Evolutionary conservation across 2,329 filamentous ascomycete genomes (phyloP), one percentile per base, ranked within the genome.

Genomic region (Ascochyta lentis): DNA sequence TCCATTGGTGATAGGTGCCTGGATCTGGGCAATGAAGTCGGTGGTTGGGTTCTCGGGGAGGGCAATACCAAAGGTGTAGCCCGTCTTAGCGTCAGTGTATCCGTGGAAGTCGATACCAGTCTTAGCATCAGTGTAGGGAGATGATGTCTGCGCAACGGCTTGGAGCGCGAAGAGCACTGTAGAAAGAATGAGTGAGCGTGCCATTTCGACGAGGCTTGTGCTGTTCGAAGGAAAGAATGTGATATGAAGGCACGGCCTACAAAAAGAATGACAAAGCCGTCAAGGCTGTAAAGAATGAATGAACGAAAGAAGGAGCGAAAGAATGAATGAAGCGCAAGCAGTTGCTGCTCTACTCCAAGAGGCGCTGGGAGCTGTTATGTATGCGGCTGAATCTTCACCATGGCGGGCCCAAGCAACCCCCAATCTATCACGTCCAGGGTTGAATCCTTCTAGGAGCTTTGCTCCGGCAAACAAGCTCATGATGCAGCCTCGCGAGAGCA

Each of bases 1-100:
- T 19, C 73, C 76, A 54, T 79, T 75, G 52, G 79, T 77, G 16
- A 83, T 78, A 12, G 71, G 72, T 12, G 62, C 69, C 45, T 71
- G 65, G 40, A 86, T 76, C 64, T 85, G 81, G 7, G 79, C 81
- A 56, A 86, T 83, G 60, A 86, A 80, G 67, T 86, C 84, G 10
- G 77, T 78, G 1, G 70, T 76, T 13, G 79, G 70, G 10, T 72
- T 79, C 56, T 82, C 75, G 1, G 83, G 83, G 2, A 84, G 67
- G 1, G 80, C 81, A 35, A 86, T 75, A 64, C 81, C 82, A 50
- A 84, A 80, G 24, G 67, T 75, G 65, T 75, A 84, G 23, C 77
- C 78, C 1, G 77, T 77, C 13, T 40, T 49, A 31, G 62, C 61
- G 24, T 74, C 63, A 27, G 75, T 56, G 49, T 61, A 58, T 40